phyloP scores from a whole-genome alignment of 2,329 filamentous ascomycete genomes.

The Westerdykella aurantiaca region DNA sequence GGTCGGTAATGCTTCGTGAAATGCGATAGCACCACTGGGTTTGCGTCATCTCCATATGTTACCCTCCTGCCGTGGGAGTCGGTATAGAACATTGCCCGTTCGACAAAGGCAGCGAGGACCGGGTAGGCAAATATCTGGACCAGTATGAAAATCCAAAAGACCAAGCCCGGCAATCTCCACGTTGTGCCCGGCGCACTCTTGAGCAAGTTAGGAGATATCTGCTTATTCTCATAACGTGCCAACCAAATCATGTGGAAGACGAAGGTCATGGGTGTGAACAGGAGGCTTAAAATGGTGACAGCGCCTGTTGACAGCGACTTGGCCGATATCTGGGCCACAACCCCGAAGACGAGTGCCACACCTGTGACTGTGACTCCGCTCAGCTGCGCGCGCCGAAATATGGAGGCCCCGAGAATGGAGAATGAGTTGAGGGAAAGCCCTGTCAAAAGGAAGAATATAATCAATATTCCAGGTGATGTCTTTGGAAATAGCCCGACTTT shows the following conservation, averaged over 20 bases:
- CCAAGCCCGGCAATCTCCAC: slow-evolving; percentile 65
- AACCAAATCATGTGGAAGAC: slow-evolving; percentile 71
- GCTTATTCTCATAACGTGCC: slow-evolving; percentile 64
- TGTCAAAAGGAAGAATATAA: slow-evolving; percentile 60
- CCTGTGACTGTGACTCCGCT: slow-evolving; percentile 73
- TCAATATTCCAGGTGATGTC: slow-evolving; percentile 35
- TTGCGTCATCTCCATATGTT: slow-evolving; percentile 25
- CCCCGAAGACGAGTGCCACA: slow-evolving; percentile 63
- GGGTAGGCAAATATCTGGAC: slow-evolving; percentile 73
- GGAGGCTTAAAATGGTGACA: slow-evolving; percentile 61
- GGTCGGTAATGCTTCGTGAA: slow-evolving; percentile 74
- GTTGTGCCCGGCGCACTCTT: slow-evolving; percentile 49
- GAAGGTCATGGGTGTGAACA: slow-evolving; percentile 81
- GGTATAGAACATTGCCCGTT: slow-evolving; percentile 66
- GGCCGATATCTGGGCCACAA: slow-evolving; percentile 65
- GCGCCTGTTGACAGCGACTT: slow-evolving; percentile 54
- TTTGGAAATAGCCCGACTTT: slow-evolving; percentile 48
- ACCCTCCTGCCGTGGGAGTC: slow-evolving; percentile 47
- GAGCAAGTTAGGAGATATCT: slow-evolving; percentile 54
- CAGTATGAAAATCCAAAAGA: slow-evolving; percentile 67
- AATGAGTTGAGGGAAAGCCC: slow-evolving; percentile 71
- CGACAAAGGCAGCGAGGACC: slow-evolving; percentile 63
- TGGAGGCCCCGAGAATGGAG: slow-evolving; percentile 68
- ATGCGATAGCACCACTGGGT: slow-evolving; percentile 60
- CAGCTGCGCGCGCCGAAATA: slow-evolving; percentile 78